A percentile compares a stretch with the other conserved stretches of the same genome.
Evolutionary conservation across 176 grass and related monocot species (phyloP).

Genomic region (Phyllostachys edulis): DNA sequence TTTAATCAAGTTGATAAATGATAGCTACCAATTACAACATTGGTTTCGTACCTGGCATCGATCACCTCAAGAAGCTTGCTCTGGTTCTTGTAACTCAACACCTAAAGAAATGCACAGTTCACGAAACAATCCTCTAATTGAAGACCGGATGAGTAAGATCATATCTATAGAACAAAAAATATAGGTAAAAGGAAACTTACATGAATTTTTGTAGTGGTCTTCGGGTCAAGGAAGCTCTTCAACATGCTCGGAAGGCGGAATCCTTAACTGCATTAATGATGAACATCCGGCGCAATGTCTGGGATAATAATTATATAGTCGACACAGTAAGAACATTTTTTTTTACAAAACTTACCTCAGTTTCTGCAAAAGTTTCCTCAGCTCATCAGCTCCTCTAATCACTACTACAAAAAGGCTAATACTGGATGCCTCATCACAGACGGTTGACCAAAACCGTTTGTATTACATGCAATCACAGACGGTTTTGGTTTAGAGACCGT

Average conservation of each 20-base stretch:
- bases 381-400: too few species aligned
- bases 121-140: slow-evolving; percentile 17
- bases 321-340: background rate
- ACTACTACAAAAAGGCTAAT: too few species aligned
- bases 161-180: slow-evolving; percentile 4
- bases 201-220: slow-evolving; percentile 95
- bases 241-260: slow-evolving; percentile 89
- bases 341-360: background rate
- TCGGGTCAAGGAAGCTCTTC: slow-evolving; percentile 95
- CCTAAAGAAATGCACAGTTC: slow-evolving; percentile 49
- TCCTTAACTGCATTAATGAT: slow-evolving; percentile 94
- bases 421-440: too few species aligned
- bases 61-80: slow-evolving; percentile 97
- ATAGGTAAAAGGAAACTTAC: slow-evolving; percentile 33
- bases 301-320: slow-evolving; percentile 22
- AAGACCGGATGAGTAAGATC: background rate
- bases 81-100: slow-evolving; percentile 95
- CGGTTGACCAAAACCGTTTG: too few species aligned
- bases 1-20: background rate
- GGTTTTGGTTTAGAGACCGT: too few species aligned
- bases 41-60: slow-evolving; percentile 64
- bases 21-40: background rate
- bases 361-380: background rate
- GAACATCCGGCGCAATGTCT: slow-evolving; percentile 96
- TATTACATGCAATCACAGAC: too few species aligned